Percentiles rank a stretch among this genome's conserved stretches.
Conservation (phyloP, 148 eudicot species). For the Vaccinium darrowii region DNA sequence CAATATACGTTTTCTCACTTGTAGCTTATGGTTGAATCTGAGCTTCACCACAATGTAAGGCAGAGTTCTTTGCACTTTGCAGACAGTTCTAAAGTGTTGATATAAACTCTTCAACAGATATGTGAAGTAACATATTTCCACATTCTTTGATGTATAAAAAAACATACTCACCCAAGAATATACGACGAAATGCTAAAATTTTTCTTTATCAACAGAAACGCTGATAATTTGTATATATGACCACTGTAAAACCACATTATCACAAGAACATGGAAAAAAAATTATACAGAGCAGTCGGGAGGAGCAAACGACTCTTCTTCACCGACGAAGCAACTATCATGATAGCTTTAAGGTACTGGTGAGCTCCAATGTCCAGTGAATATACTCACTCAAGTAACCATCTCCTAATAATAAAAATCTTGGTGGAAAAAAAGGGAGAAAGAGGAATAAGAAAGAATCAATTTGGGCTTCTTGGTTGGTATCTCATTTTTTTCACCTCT, state of each 20-base stretch:
- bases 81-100: too few relatives aligned
- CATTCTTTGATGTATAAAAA: neutral
- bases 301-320: neutral
- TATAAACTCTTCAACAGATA: too few relatives aligned
- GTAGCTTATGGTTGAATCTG: too few relatives aligned
- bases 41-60: too few relatives aligned
- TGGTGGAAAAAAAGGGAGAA: neutral
- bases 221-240: neutral
- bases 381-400: constrained; percentile 24
- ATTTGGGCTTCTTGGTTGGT: neutral
- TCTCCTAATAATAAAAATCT: neutral
- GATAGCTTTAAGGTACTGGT: constrained; percentile 15
- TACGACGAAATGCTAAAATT: neutral
- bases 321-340: neutral
- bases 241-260: neutral
- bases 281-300: neutral
- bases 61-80: too few relatives aligned
- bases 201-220: neutral
- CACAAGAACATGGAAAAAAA: neutral
- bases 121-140: neutral
- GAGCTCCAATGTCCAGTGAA: constrained; percentile 22
- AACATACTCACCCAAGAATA: neutral
- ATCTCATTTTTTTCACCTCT: constrained; percentile 23
- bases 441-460: neutral
- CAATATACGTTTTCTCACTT: too few relatives aligned